Evolutionary conservation across 2,329 filamentous ascomycete genomes (phyloP), one percentile per base, ranked within the genome.

Genomic region (Aspergillus sp.): DNA sequence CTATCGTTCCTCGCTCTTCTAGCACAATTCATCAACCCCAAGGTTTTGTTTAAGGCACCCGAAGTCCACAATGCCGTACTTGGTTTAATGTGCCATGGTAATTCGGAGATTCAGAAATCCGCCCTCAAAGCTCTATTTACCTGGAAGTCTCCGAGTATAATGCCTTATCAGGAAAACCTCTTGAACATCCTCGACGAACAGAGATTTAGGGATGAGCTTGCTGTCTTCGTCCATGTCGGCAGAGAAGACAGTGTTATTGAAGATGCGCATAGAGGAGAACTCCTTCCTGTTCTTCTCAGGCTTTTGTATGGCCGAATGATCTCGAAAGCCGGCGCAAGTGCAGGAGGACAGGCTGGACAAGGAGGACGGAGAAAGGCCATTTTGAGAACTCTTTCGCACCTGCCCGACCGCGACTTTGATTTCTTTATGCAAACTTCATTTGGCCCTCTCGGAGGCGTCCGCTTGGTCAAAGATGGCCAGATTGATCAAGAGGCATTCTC

Each of bases 191-290:
- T 97, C 7, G 93, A 98, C 53, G 93, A 97, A 50, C 83, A 87
- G 26, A 81, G 88, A 39, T 95, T 97, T 69, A 88, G 90, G 59
- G 93, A 97, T 58, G 91, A 97, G 62, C 77, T 98, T n/a, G 85
- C 89, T 0, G 82, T 93, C 5, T 86, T 98, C 51, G 78, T 98
- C 42, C 85, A 89, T 58, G 79, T 85, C 11, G 83, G 87, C 12
- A 60, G 70, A 26, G 71, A 81, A 33, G 73, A 79, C 47, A 82
- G 82, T 45, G 69, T 83, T 43, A 85, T 96, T 51, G 82, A 84
- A 52, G 72, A 82, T 6, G 80, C 85, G 40, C 89, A 98, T 59
- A 81, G 86, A 7, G 59, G 71, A 4, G 79, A 82, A 37, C 68
- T 96, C 31, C 88, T 97, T 76, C 91, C 93, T 1, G 81, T 98